Evolutionary conservation across 2,329 filamentous ascomycete genomes (phyloP).

Genomic region (Beauveria rudraprayagi): DNA sequence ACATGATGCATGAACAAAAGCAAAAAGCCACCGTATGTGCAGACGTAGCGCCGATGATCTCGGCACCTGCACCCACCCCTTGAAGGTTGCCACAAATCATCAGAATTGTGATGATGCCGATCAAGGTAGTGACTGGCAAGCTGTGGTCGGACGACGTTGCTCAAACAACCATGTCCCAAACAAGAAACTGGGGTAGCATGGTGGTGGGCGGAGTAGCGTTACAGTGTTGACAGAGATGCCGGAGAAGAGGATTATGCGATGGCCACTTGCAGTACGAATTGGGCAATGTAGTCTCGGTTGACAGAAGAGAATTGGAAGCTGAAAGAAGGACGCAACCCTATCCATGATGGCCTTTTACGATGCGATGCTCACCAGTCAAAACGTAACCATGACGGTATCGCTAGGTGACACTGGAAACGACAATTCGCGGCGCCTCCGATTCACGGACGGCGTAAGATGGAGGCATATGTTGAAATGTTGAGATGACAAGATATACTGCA

Average conservation of each 20-base stretch:
- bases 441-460: background rate
- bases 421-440: too few species aligned
- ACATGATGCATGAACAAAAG: conserved; percentile 5
- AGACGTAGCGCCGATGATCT: background rate
- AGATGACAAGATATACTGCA: background rate
- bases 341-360: background rate
- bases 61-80: background rate
- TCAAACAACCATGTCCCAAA: background rate
- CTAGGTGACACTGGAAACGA: background rate
- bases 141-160: background rate
- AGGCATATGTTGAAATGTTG: background rate
- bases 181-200: background rate
- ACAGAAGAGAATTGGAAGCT: background rate
- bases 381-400: background rate
- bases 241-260: background rate
- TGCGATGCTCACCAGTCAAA: background rate
- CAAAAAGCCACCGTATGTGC: background rate
- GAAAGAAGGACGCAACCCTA: background rate
- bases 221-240: background rate
- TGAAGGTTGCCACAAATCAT: background rate
- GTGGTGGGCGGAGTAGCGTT: background rate
- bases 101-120: background rate
- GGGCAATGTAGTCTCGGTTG: background rate
- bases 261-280: background rate
- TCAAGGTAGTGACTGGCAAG: background rate